Percentiles rank a stretch among this genome's conserved stretches.
Conservation (phyloP, 768 basidiomycete species). For the Russula sp. region DNA sequence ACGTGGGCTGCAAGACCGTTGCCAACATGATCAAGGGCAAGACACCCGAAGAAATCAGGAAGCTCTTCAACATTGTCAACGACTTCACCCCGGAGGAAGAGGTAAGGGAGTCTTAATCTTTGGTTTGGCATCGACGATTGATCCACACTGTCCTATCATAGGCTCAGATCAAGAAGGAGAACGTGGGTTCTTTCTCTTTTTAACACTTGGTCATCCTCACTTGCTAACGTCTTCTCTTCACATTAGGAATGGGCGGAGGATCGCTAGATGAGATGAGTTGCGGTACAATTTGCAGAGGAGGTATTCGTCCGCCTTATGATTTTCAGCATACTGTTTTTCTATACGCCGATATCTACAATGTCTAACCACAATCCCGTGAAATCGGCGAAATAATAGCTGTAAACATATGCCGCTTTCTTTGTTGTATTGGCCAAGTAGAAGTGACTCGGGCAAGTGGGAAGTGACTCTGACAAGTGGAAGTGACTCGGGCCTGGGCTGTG, state of each 20-base stretch:
- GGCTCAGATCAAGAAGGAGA: slow-evolving; percentile 99
- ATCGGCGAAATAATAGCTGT: slow-evolving; percentile 11
- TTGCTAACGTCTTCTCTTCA: slow-evolving; percentile 14
- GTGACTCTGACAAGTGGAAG: too few species aligned
- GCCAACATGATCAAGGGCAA: slow-evolving; percentile 99
- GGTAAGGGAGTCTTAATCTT: slow-evolving; percentile 40
- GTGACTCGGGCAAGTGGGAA: too few species aligned
- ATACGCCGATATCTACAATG: slow-evolving; percentile 15
- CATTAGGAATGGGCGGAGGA: slow-evolving; percentile 89
- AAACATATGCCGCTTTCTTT: background rate
- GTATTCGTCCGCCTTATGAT: slow-evolving; percentile 14
- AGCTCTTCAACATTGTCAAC: slow-evolving; percentile 95
- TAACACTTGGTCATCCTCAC: background rate
- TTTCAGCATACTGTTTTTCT: slow-evolving; percentile 21
- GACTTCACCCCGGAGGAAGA: slow-evolving; percentile 99
- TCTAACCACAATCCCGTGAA: background rate
- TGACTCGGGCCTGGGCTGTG: background rate
- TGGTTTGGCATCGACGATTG: slow-evolving; percentile 3
- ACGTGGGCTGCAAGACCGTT: slow-evolving; percentile 97
- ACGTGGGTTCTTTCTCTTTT: slow-evolving; percentile 50
- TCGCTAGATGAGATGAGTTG: slow-evolving; percentile 43
- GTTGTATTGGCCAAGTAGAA: background rate
- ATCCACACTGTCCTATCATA: slow-evolving; percentile 29
- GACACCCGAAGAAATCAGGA: slow-evolving; percentile 98
- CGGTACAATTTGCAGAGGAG: background rate